Base-by-base conservation (phyloP, 305 asterid genomes). In the Fraxinus greggii region DNA sequence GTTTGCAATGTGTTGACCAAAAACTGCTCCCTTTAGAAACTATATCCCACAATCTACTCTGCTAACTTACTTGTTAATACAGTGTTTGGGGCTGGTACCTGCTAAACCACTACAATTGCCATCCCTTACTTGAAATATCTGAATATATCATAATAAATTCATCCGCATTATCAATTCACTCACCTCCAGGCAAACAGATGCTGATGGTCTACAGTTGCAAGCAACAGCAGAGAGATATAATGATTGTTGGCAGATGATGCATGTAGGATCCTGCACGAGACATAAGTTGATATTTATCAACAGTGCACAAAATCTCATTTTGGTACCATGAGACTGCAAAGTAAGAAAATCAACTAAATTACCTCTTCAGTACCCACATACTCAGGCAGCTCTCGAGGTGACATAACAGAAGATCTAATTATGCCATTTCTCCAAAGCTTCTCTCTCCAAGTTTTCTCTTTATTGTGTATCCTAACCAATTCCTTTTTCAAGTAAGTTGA, bases 361-460 rank as follows among this genome's bases (percentile, higher is more conserved):
- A 95, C 99, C 98, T 95, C 99, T 89, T 95, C 99, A 7, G 88
- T 87, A 80, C 97, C 96, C 85, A 92, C 94, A 88, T 83, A 86
- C 70, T 92, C 93, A 75, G 98, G 97, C 86, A 87, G 85, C 85
- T 79, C 85, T 35, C 97, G 90, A 83, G 95, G 92, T 40, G 86
- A 42, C 98, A 93, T 89, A 54, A 84, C 88, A 82, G 97, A 90
- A 88, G 97, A 92, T 84, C 87, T 84, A 76, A 87, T 85, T 61
- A 92, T 88, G 86, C 98, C 98, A 90, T 89, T 89, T 89, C 77
- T 91, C 98, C 99, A 93, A 45, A 95, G 91, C 79, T 75, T 85
- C 89, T 95, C 97, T 87, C 99, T 91, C 97, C 95, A 92, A 78
- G 86, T 77, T 87, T 87, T 94, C 83, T 95, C 99, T 82, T 85